Conservation (phyloP, 805 yeast genomes). For the Candida parachauliodes region DNA sequence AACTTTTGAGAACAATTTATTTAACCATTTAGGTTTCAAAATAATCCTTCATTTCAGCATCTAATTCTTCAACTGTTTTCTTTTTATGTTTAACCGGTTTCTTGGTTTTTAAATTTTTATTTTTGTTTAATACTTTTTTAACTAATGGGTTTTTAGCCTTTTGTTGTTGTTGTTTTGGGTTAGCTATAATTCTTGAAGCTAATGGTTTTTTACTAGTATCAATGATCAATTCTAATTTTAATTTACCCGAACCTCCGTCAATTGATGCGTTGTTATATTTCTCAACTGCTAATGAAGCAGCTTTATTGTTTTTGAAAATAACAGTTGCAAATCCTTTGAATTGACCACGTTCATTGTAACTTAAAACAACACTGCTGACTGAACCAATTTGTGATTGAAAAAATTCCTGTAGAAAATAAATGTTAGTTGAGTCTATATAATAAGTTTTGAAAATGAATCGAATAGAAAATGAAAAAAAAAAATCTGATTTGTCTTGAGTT, state of each 20-base stretch:
- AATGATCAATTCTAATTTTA: constrained; percentile 77
- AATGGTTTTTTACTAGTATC: constrained; percentile 80
- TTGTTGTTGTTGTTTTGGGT: constrained; percentile 18
- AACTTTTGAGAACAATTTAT: too few species aligned
- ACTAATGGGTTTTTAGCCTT: constrained; percentile 10
- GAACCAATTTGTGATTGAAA: constrained; percentile 86
- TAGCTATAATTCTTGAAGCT: constrained; percentile 60
- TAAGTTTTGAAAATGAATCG: too few species aligned
- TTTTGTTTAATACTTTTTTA: constrained; percentile 11
- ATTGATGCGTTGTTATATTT: constrained; percentile 91
- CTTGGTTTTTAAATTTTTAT: constrained; percentile 31
- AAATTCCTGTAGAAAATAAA: constrained; percentile 60
- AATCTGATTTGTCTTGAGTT: constrained; percentile 1
- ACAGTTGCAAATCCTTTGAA: constrained; percentile 91
- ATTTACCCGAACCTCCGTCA: constrained; percentile 76
- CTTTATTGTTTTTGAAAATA: constrained; percentile 62
- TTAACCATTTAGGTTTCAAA: too few species aligned
- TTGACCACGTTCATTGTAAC: constrained; percentile 83
- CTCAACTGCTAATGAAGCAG: constrained; percentile 75
- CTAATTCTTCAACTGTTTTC: constrained; percentile 89
- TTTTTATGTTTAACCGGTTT: constrained; percentile 40
- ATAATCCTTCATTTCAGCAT: constrained; percentile 97
- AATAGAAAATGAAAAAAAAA: constrained; percentile 5
- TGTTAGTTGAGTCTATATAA: constrained; percentile 8
- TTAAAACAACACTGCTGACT: constrained; percentile 63